Evolutionary conservation across 2,329 filamentous ascomycete species (phyloP).

Genomic region (Trichoderma sp.): DNA sequence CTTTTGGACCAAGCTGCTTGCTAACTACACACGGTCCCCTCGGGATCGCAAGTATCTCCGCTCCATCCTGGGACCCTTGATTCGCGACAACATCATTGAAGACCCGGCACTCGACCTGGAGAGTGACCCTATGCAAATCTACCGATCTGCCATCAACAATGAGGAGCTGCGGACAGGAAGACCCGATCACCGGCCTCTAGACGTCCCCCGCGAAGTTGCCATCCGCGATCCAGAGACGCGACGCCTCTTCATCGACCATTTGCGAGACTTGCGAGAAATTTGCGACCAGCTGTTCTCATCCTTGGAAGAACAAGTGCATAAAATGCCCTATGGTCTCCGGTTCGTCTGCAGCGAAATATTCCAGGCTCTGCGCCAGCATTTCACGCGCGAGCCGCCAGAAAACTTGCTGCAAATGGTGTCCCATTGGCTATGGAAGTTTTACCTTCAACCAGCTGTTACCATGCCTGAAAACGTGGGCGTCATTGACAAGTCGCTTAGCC

Average conservation of each 20-base stretch:
- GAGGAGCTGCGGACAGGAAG: conserved; percentile 91
- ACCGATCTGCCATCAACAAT: conserved; percentile 92
- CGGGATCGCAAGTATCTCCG: conserved; percentile 90
- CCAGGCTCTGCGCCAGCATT: conserved; percentile 72
- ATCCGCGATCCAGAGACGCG: conserved; percentile 94
- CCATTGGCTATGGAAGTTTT: conserved; percentile 92
- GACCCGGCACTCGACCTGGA: conserved; percentile 89
- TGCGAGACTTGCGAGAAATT: conserved; percentile 92
- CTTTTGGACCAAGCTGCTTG: conserved; percentile 87
- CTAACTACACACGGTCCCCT: conserved; percentile 86
- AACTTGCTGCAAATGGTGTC: conserved; percentile 80
- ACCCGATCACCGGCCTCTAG: conserved; percentile 76
- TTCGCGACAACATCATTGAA: conserved; percentile 90
- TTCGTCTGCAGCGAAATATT: conserved; percentile 87
- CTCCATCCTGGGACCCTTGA: conserved; percentile 79
- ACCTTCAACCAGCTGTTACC: conserved; percentile 86
- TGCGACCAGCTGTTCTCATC: conserved; percentile 85
- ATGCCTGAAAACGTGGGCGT: conserved; percentile 92
- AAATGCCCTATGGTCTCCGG: conserved; percentile 90
- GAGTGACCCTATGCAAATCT: conserved; percentile 97
- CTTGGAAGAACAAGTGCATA: conserved; percentile 79
- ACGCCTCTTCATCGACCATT: conserved; percentile 88
- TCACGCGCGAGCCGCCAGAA: conserved; percentile 76
- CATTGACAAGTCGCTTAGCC: conserved; percentile 83
- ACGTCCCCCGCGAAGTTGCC: conserved; percentile 89